These are phyloP conservation scores for Datisca glomerata DNA, from an alignment of 306 rosid species.

Conservation along the genomic window DNA sequence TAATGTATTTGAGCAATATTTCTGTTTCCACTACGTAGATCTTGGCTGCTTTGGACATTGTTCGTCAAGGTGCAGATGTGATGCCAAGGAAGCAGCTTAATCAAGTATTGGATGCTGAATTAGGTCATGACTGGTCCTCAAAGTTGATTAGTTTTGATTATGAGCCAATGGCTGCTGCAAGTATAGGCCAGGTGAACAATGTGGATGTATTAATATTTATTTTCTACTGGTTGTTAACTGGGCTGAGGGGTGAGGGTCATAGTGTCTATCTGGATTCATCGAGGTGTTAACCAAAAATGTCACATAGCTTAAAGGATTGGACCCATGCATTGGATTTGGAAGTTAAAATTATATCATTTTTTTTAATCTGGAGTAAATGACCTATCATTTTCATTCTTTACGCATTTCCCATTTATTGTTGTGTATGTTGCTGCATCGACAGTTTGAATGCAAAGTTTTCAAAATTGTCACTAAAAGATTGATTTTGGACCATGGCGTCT, in stretches of 20 bases:
- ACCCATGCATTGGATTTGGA: no score
- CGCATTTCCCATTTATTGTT: no score
- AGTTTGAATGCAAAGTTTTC: no score
- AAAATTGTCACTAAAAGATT: no score
- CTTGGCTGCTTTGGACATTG: slow-evolving; percentile 86
- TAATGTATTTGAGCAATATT: slow-evolving; percentile 8
- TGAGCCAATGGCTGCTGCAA: slow-evolving; percentile 91
- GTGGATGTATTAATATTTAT: slow-evolving; percentile 4
- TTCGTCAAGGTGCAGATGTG: slow-evolving; percentile 97
- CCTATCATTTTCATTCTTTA: no score
- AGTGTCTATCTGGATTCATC: neutral
- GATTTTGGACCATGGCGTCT: no score
- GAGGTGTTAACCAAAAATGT: neutral
- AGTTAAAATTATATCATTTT: no score
- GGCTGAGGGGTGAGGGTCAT: neutral
- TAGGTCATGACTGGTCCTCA: slow-evolving; percentile 75
- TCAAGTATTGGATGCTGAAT: slow-evolving; percentile 76
- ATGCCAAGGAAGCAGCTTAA: slow-evolving; percentile 86
- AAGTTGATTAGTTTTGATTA: slow-evolving; percentile 71
- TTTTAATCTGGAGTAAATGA: no score
- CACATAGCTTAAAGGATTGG: neutral
- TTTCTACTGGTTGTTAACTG: slow-evolving; percentile 6
- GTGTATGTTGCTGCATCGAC: no score
- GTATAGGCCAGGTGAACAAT: slow-evolving; percentile 89
- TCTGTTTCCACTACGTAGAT: slow-evolving; percentile 33